phyloP scores from a whole-genome alignment of 306 rosid genomes.

The Rosa multiflora region DNA sequence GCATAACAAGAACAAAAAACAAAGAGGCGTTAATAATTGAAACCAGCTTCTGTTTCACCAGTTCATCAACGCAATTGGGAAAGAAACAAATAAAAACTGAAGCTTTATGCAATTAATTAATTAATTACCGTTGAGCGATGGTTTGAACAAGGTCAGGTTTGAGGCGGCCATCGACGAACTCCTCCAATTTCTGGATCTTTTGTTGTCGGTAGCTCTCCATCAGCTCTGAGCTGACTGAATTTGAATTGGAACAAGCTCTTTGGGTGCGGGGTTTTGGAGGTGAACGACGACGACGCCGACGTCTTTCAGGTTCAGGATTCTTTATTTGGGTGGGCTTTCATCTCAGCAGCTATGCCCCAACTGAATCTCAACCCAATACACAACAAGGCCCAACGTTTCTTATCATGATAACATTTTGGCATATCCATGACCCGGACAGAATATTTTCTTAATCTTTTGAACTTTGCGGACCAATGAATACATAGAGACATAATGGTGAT shows the following conservation, averaged over 20 bases:
- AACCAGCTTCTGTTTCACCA: background rate
- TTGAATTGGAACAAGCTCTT: too few species aligned
- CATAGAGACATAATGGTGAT: too few species aligned
- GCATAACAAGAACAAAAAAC: conserved; percentile 20
- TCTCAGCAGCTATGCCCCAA: background rate
- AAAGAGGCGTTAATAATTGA: background rate
- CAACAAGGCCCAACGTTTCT: background rate
- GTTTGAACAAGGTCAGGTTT: conserved; percentile 86
- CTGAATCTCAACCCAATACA: background rate
- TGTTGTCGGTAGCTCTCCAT: conserved; percentile 49
- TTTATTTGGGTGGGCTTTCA: background rate
- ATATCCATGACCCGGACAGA: too few species aligned
- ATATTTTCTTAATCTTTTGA: too few species aligned
- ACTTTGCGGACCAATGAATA: too few species aligned
- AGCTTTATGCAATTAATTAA: background rate
- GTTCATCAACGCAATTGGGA: background rate
- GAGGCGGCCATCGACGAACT: conserved; percentile 75
- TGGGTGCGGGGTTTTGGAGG: background rate
- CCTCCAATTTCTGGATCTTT: conserved; percentile 68
- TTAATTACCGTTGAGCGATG: conserved; percentile 62
- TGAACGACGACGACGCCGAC: background rate
- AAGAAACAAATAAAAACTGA: conserved; percentile 1
- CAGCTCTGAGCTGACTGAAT: too few species aligned
- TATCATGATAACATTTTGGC: too few species aligned
- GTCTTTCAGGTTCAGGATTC: background rate